phyloP scores from a whole-genome alignment of 1,139 yeast genomes.

The Geotrichum candidum region DNA sequence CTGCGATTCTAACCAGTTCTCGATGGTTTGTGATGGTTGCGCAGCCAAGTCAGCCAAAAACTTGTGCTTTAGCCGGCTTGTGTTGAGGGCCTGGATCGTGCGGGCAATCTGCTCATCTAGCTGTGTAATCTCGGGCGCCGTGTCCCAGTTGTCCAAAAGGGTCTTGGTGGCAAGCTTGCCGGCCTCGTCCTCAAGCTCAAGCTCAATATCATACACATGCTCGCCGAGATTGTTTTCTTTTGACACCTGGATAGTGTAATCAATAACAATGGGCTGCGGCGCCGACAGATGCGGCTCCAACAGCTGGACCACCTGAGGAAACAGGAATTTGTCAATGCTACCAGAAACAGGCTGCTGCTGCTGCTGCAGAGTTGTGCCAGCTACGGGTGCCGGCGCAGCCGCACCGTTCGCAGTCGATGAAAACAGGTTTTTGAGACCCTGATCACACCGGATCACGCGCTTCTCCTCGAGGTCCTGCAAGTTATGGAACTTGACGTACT shows the following conservation, averaged over 20 bases:
- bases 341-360: background rate
- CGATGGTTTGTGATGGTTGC: slow-evolving; percentile 71
- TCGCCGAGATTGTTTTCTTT: slow-evolving; percentile 79
- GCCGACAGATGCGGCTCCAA: slow-evolving; percentile 63
- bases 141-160: slow-evolving; percentile 41
- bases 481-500: slow-evolving; percentile 72
- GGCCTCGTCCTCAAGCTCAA: slow-evolving; percentile 54
- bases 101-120: slow-evolving; percentile 56
- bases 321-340: slow-evolving; percentile 39
- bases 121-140: slow-evolving; percentile 48
- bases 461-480: slow-evolving; percentile 53
- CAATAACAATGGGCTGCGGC: slow-evolving; percentile 68
- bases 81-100: slow-evolving; percentile 61
- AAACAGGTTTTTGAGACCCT: slow-evolving; percentile 49
- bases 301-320: slow-evolving; percentile 69
- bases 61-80: slow-evolving; percentile 55
- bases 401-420: slow-evolving; percentile 20
- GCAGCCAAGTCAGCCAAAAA: slow-evolving; percentile 70
- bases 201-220: slow-evolving; percentile 65
- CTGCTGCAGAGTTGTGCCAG: background rate
- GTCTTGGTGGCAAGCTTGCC: slow-evolving; percentile 43
- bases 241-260: slow-evolving; percentile 70
- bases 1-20: slow-evolving; percentile 68
- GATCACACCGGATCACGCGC: slow-evolving; percentile 62
- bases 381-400: background rate